Evolutionary conservation across 345 rosid genomes (phyloP).

Genomic region (Firmiana major): DNA sequence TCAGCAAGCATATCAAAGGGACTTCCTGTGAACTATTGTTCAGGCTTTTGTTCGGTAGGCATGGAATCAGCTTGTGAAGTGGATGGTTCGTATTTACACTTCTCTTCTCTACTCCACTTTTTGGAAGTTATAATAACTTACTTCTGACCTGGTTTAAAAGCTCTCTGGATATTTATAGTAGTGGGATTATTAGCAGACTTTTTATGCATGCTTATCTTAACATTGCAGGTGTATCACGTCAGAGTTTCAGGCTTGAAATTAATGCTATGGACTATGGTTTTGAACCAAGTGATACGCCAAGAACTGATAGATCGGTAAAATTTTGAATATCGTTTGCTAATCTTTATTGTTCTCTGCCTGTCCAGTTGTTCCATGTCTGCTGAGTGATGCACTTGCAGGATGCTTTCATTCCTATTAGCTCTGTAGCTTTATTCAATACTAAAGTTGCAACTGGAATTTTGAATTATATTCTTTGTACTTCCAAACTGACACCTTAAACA

Average conservation of each 20-base stretch:
- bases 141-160: background rate
- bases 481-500: background rate
- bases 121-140: background rate
- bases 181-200: background rate
- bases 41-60: conserved; percentile 81
- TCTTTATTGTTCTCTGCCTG: background rate
- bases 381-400: background rate
- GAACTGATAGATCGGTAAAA: conserved; percentile 89
- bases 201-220: background rate
- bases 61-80: conserved; percentile 57
- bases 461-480: background rate
- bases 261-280: conserved; percentile 83
- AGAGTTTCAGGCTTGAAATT: conserved; percentile 78
- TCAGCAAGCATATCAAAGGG: conserved; percentile 73
- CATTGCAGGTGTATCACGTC: conserved; percentile 65
- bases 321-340: conserved; percentile 9
- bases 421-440: background rate
- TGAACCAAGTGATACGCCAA: conserved; percentile 82
- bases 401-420: background rate
- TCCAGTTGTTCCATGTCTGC: background rate
- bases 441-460: background rate
- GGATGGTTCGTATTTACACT: conserved; percentile 52
- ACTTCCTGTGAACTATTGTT: conserved; percentile 87
- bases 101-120: background rate
- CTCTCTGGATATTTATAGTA: background rate